Base-by-base conservation (phyloP, 352 stramenopile genomes). In the Pythium insidiosum region DNA sequence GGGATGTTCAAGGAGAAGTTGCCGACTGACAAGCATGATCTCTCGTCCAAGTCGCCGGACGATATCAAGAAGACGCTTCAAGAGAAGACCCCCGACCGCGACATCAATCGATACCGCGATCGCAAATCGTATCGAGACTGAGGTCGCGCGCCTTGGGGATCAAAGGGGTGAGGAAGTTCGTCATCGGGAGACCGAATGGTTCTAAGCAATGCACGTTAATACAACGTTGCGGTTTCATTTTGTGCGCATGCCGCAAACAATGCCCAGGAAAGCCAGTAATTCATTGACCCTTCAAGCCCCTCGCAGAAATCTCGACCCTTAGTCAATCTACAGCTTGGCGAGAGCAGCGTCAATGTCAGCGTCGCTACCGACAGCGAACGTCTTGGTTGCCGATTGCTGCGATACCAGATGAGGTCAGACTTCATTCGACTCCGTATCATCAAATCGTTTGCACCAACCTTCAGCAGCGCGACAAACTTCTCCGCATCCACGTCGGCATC, bases 321-420 rank as follows among this genome's bases (percentile, higher is more conserved):
- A n/a, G n/a, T n/a, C n/a, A n/a, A n/a, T n/a, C 77, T 74, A 87
- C 61, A 81, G 45, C 56, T 84, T 84, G 40, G 67, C 67, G 26
- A 87, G 56, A 45, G 69, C 60, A 22, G 60, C 58, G 34, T 73
- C 63, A 19, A 83, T 66, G 39, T 87, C 74, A 10, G 69, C 59
- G 29, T 83, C 67, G 51, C 63, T 80, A 35, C 61, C 63, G 35
- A 87, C 74, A 16, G 80, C 60, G 31, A 84, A 87, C 54, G 64
- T 72, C 57, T 83, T 82, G 29, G 74, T 87, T 33, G 68, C 53
- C 15, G 69, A 56, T 53, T 79, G 66, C 46, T 65, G 26, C 24
- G 28, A 16, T 7, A 41, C n/a, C 16, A 51, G 16, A 29, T 33
- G 6, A 35, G 12, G 25, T n/a, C 6, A 43, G 11, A 29, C 26